These are phyloP conservation scores for Hemileccinum impolitum DNA, from an alignment of 768 basidiomycete species.

Conservation along the genomic window DNA sequence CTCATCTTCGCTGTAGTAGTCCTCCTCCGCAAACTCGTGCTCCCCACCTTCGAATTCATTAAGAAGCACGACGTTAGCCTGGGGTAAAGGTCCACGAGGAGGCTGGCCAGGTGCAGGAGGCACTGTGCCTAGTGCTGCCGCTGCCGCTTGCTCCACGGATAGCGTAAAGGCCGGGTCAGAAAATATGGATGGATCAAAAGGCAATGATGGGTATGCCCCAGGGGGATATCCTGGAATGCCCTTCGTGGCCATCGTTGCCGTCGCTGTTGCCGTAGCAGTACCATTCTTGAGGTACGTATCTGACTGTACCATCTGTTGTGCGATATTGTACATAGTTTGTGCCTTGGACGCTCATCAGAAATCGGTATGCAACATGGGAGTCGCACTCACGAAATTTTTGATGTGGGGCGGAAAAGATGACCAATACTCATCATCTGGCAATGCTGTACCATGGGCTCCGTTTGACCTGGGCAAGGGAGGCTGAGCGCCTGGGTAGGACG, in stretches of 20 bases:
- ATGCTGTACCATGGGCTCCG: constrained; percentile 16
- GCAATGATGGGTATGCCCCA: constrained; percentile 40
- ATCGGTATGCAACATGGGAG: constrained; percentile 21
- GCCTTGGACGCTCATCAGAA: constrained; percentile 42
- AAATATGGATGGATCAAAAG: constrained; percentile 52
- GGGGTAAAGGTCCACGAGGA: constrained; percentile 31
- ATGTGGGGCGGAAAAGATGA: constrained; percentile 64
- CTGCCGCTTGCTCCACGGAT: constrained; percentile 48
- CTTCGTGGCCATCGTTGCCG: constrained; percentile 33
- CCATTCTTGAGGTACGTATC: constrained; percentile 37
- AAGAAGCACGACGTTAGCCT: constrained; percentile 37
- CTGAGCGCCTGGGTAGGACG: constrained; percentile 14
- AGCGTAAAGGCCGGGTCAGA: constrained; percentile 50
- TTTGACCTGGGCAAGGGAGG: constrained; percentile 22
- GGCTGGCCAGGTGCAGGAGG: constrained; percentile 31
- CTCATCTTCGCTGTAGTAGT: constrained; percentile 47
- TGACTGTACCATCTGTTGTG: constrained; percentile 60
- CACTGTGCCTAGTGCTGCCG: constrained; percentile 30
- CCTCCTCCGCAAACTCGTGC: constrained; percentile 38
- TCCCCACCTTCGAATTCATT: constrained; percentile 37
- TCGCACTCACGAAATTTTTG: constrained; percentile 59
- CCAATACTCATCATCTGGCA: constrained; percentile 66
- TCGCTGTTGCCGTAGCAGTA: constrained; percentile 28
- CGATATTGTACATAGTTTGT: constrained; percentile 64
- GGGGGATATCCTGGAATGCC: constrained; percentile 38